Conservation (phyloP, 495 filamentous ascomycete genomes). For the Apodospora peruviana region DNA sequence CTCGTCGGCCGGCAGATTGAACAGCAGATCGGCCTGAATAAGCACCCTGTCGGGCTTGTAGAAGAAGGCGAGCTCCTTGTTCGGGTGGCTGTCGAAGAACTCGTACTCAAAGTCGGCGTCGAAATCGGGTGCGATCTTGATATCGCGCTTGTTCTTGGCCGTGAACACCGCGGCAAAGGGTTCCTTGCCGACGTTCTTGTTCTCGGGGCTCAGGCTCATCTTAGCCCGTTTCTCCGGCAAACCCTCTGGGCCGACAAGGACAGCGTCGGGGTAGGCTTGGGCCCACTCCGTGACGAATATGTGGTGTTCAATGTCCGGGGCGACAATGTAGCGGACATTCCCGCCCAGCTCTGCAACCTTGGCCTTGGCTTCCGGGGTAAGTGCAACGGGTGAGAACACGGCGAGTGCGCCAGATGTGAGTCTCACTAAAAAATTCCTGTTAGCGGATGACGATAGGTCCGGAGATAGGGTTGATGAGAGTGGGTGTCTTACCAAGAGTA, state of each 20-base stretch:
- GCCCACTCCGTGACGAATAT: constrained; percentile 84
- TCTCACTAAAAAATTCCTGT: constrained; percentile 49
- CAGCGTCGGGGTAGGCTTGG: constrained; percentile 66
- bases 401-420: constrained; percentile 72
- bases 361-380: constrained; percentile 70
- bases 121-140: constrained; percentile 64
- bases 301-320: constrained; percentile 88
- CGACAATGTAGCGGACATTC: constrained; percentile 75
- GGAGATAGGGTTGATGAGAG: constrained; percentile 43
- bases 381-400: constrained; percentile 83
- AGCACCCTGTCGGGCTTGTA: constrained; percentile 76
- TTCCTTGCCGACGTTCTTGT: constrained; percentile 59
- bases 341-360: constrained; percentile 62
- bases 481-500: constrained; percentile 61
- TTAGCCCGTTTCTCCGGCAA: constrained; percentile 77
- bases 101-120: constrained; percentile 82
- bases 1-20: constrained; percentile 84
- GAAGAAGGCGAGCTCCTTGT: constrained; percentile 81
- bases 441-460: constrained; percentile 8
- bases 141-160: constrained; percentile 37
- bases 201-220: constrained; percentile 27
- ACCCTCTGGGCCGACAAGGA: constrained; percentile 78
- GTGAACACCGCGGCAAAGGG: constrained; percentile 64
- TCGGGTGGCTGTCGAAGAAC: constrained; percentile 72
- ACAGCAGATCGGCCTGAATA: constrained; percentile 88